Percentiles rank a stretch among this genome's conserved stretches.
Evolutionary conservation across 805 yeast genomes (phyloP).

Genomic region (Hanseniaspora lindneri): DNA sequence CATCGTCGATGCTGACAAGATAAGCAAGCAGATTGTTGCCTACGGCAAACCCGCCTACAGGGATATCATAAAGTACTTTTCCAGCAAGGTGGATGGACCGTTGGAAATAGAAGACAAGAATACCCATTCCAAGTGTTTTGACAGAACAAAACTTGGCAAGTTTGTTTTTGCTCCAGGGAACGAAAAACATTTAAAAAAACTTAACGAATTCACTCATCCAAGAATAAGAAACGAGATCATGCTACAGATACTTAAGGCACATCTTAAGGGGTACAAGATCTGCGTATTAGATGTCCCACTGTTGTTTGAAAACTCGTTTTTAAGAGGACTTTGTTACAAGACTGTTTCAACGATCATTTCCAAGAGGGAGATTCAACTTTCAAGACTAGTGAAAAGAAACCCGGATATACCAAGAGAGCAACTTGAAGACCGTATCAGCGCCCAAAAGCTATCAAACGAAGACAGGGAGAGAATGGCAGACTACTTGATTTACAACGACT

Average conservation of each 20-base stretch:
- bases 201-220: constrained; percentile 79
- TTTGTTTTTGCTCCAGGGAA: constrained; percentile 54
- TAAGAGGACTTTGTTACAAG: constrained; percentile 59
- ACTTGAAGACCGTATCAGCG: constrained; percentile 55
- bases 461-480: constrained; percentile 49
- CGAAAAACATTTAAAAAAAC: constrained; percentile 40
- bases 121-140: constrained; percentile 23
- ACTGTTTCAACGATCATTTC: constrained; percentile 58
- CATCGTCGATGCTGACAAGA: constrained; percentile 78
- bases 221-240: constrained; percentile 58
- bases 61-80: constrained; percentile 51
- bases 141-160: constrained; percentile 64
- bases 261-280: constrained; percentile 44
- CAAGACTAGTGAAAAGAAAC: constrained; percentile 56
- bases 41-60: constrained; percentile 68
- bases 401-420: constrained; percentile 53
- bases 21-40: constrained; percentile 74
- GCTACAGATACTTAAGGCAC: constrained; percentile 43
- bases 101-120: constrained; percentile 32
- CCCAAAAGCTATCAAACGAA: constrained; percentile 60
- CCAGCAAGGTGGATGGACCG: constrained; percentile 38
- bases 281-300: constrained; percentile 84
- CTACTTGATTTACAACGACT: constrained; percentile 52
- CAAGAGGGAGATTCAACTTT: constrained; percentile 40
- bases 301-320: constrained; percentile 58